phyloP scores from a whole-genome alignment of 306 rosid species.

The Dalbergia cultrata region DNA sequence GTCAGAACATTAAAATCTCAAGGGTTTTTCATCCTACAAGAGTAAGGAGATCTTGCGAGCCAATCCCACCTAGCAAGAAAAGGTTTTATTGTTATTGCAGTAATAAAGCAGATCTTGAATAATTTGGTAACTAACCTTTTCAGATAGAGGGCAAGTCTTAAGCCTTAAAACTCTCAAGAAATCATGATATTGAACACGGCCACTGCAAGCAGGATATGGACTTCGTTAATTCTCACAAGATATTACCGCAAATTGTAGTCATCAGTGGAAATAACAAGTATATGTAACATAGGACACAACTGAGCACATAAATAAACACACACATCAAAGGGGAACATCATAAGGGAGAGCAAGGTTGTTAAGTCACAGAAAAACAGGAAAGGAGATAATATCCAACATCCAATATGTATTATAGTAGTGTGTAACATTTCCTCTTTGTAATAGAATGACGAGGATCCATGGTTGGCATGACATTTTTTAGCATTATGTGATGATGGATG shows the following conservation, averaged over 20 bases:
- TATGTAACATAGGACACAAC: not conserved
- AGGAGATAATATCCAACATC: no score
- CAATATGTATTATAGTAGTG: no score
- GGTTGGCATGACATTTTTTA: no score
- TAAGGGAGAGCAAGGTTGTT: no score
- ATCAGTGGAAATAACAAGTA: not conserved
- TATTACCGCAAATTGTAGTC: constrained; percentile 16
- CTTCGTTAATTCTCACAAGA: constrained; percentile 37
- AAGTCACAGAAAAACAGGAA: no score
- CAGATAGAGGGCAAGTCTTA: constrained; percentile 67
- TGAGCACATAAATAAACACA: not conserved
- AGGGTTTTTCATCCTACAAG: constrained; percentile 14
- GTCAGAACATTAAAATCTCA: not conserved
- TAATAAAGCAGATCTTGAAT: constrained; percentile 3
- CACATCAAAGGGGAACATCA: no score
- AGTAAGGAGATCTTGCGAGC: not conserved
- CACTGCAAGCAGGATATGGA: constrained; percentile 66
- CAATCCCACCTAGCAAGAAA: no score
- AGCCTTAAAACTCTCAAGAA: constrained; percentile 80
- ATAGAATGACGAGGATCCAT: no score
- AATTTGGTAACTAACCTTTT: constrained; percentile 70
- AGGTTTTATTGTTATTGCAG: no score
- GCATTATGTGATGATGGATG: no score
- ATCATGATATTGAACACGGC: constrained; percentile 71
- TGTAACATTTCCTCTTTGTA: no score